Evolutionary conservation across 257 asterid species (phyloP).

Genomic region (Echium plantagineum): DNA sequence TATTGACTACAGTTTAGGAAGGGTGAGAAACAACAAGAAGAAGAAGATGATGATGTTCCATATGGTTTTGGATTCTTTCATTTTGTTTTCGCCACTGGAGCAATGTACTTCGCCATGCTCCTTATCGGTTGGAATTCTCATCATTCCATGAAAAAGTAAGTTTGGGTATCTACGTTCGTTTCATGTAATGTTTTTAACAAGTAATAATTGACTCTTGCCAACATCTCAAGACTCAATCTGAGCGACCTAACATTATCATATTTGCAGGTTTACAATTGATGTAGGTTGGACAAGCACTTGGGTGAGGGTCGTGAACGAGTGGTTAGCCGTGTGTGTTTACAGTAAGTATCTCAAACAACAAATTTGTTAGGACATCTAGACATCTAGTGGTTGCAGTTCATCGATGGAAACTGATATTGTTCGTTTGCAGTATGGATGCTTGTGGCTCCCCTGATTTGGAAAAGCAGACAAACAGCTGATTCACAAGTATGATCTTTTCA

Average conservation of each 20-base stretch:
- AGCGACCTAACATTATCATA: background rate
- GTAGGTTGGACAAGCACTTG: conserved; percentile 52
- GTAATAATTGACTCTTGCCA: too few species aligned
- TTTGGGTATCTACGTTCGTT: background rate
- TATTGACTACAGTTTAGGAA: conserved; percentile 28
- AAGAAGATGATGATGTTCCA: conserved; percentile 38
- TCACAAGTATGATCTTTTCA: conserved; percentile 13
- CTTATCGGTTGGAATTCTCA: conserved; percentile 45
- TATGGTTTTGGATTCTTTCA: conserved; percentile 45
- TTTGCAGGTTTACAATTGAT: conserved; percentile 36
- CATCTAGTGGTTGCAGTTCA: background rate
- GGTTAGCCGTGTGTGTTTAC: conserved; percentile 44
- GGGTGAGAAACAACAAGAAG: conserved; percentile 25
- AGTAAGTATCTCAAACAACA: conserved; percentile 19
- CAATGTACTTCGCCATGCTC: conserved; percentile 49
- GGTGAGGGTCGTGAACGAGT: conserved; percentile 47
- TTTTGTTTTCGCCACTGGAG: conserved; percentile 46
- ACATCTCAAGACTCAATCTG: too few species aligned
- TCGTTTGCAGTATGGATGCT: conserved; percentile 37
- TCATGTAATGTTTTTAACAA: too few species aligned
- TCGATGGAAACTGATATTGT: background rate
- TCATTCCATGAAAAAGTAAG: conserved; percentile 41
- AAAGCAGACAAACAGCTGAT: conserved; percentile 24
- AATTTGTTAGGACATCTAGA: background rate
- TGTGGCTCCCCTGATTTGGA: conserved; percentile 36